A percentile compares a stretch with the other conserved stretches of the same genome.
phyloP scores from a whole-genome alignment of 139 green algal genomes.

The Dunaliella sp. region DNA sequence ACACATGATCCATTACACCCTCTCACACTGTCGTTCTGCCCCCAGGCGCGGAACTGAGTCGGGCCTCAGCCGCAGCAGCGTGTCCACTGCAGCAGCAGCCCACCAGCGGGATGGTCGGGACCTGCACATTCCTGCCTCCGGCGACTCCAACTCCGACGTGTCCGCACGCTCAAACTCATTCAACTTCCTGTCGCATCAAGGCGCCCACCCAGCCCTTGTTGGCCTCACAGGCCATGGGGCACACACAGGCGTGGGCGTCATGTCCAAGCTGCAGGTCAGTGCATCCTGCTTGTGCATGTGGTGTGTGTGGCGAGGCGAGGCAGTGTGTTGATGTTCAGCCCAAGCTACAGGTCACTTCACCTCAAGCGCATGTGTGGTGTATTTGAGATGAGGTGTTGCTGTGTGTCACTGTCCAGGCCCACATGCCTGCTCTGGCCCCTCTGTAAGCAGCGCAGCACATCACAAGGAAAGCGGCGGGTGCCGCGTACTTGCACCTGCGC shows the following conservation, averaged over 20 bases:
- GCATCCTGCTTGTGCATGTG: neutral
- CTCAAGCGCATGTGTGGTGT: neutral
- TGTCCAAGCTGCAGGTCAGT: neutral
- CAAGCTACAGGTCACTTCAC: neutral
- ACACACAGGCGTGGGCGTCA: neutral
- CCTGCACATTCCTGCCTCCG: neutral
- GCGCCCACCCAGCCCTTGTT: too few relatives aligned
- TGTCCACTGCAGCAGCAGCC: neutral
- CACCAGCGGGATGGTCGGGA: neutral
- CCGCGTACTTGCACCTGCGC: too few relatives aligned
- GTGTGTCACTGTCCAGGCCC: neutral
- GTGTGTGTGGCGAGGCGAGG: neutral
- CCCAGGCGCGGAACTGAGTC: neutral
- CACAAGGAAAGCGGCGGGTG: too few relatives aligned
- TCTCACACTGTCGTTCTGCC: neutral
- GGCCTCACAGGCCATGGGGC: neutral
- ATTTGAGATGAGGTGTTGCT: neutral
- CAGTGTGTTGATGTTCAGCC: neutral
- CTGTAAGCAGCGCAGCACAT: neutral
- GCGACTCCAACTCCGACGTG: slow-evolving; percentile 2
- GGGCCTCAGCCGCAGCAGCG: neutral
- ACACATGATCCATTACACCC: neutral
- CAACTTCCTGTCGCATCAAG: slow-evolving; percentile 10
- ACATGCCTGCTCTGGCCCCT: neutral
- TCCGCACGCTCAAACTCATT: slow-evolving; percentile 23